Evolutionary conservation across 1,284 basidiomycete genomes (phyloP).

Genomic region (Heterobasidion occidentale): DNA sequence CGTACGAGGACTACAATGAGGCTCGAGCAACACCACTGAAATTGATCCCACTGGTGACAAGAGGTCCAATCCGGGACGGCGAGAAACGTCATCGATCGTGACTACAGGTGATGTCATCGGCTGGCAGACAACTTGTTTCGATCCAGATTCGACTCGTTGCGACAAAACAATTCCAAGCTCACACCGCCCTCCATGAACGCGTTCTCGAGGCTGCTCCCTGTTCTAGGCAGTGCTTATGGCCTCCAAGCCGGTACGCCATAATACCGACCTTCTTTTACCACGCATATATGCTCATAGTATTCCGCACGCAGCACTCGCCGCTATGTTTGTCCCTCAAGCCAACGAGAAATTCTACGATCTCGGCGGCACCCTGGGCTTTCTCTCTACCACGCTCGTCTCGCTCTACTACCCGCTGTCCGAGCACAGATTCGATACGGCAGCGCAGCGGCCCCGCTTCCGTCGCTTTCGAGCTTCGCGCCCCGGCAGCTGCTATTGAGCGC

Average conservation of each 20-base stretch:
- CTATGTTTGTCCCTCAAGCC: slow-evolving; percentile 48
- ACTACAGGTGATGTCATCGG: too few relatives aligned
- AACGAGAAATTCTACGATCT: slow-evolving; percentile 55
- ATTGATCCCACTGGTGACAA: too few relatives aligned
- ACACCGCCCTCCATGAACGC: slow-evolving; percentile 20
- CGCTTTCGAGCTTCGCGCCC: slow-evolving; percentile 44
- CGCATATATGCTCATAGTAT: background rate
- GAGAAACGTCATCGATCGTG: too few relatives aligned
- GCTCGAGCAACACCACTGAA: too few relatives aligned
- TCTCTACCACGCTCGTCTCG: slow-evolving; percentile 55
- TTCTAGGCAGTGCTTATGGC: slow-evolving; percentile 26
- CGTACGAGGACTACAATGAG: too few relatives aligned
- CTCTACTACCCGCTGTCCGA: slow-evolving; percentile 50
- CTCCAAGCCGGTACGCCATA: slow-evolving; percentile 27
- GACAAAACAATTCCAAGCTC: too few relatives aligned
- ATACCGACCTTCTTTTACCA: background rate
- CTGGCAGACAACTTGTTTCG: too few relatives aligned
- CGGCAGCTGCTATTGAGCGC: slow-evolving; percentile 53
- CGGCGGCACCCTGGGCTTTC: slow-evolving; percentile 59
- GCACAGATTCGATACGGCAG: slow-evolving; percentile 34
- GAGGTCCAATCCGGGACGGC: too few relatives aligned
- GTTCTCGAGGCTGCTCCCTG: slow-evolving; percentile 30
- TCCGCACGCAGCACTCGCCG: slow-evolving; percentile 31
- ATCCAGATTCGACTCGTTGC: too few relatives aligned
- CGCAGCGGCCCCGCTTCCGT: slow-evolving; percentile 27